Evolutionary conservation across 2,329 filamentous ascomycete genomes (phyloP).

Genomic region (Pseudogymnoascus sp.): DNA sequence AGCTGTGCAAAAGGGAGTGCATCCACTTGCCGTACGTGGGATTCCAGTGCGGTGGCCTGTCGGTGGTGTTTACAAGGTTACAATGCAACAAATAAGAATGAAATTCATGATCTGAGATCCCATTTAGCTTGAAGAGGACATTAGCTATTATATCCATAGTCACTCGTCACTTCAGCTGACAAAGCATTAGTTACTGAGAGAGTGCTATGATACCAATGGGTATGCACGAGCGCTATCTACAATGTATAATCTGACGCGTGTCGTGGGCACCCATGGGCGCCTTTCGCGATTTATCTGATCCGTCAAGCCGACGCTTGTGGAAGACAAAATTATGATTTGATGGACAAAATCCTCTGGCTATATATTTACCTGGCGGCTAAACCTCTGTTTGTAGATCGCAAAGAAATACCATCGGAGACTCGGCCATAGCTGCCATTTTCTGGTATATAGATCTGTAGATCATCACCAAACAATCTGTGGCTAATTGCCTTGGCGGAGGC

Average conservation of each 20-base stretch:
- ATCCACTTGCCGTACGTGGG: neutral
- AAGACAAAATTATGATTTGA: neutral
- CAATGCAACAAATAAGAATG: neutral
- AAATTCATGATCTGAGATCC: neutral
- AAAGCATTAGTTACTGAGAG: neutral
- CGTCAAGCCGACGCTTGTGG: neutral
- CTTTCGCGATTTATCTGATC: neutral
- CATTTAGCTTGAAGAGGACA: neutral
- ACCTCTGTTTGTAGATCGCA: neutral
- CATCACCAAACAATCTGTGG: neutral
- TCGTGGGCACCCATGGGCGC: too few relatives aligned
- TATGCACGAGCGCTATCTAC: neutral
- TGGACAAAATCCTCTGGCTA: neutral
- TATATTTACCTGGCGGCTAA: neutral
- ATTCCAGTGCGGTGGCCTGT: neutral
- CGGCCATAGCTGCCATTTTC: neutral
- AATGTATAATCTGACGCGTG: neutral
- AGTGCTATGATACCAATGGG: neutral
- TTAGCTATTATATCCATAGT: neutral
- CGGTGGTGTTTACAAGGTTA: neutral
- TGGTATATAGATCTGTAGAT: conserved; percentile 1
- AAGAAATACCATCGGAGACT: neutral
- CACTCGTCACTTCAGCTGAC: neutral
- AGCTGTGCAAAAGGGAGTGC: neutral
- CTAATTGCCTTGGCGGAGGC: conserved; percentile 1